Percentiles rank a stretch among this genome's conserved stretches.
Conservation (phyloP, 2,329 filamentous ascomycete species). For the Calonectria leucothoes region DNA sequence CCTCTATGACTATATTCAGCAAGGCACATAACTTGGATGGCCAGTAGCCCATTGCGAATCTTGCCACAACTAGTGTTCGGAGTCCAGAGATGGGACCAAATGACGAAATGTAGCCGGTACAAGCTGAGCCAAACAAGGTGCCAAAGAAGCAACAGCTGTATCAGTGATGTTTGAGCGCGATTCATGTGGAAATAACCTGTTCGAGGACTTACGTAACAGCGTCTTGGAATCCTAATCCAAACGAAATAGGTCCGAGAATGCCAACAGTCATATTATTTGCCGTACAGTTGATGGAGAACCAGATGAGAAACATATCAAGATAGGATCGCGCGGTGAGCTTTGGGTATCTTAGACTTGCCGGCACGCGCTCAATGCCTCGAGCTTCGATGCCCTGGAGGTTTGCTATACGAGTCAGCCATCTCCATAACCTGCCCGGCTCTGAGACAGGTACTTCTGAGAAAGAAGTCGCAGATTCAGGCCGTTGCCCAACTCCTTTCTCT, state of each 20-base stretch:
- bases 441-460: neutral
- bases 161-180: neutral
- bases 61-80: neutral
- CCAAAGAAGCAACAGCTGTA: neutral
- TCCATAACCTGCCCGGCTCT: neutral
- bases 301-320: neutral
- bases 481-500: neutral
- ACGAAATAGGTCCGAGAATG: neutral
- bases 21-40: neutral
- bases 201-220: neutral
- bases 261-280: slow-evolving; percentile 1
- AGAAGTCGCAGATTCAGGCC: neutral
- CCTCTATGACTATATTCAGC: neutral
- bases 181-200: fast-evolving
- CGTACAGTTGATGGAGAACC: neutral
- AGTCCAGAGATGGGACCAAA: neutral
- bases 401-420: neutral
- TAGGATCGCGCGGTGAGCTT: neutral
- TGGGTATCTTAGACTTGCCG: neutral
- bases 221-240: neutral
- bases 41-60: neutral
- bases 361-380: neutral
- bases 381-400: neutral
- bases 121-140: neutral
- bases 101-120: neutral